A percentile compares a stretch with the other conserved stretches of the same genome.
These are phyloP conservation scores for Phaeolepiota aurea DNA, from an alignment of 768 basidiomycete genomes.

Conservation along the genomic window DNA sequence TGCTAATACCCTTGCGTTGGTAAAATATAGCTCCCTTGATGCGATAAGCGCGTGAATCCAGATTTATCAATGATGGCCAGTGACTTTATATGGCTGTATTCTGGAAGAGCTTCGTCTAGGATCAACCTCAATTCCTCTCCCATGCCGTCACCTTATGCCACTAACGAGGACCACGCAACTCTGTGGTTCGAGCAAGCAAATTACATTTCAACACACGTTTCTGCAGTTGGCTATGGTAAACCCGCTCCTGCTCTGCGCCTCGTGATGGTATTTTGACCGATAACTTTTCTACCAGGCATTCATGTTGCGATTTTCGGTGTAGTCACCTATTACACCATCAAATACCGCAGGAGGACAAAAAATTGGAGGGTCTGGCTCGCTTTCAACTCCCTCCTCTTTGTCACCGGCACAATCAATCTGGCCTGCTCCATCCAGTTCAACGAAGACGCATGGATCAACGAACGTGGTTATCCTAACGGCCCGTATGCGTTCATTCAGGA, in stretches of 20 bases:
- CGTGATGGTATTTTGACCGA: too few species aligned
- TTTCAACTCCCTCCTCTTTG: conserved; percentile 7
- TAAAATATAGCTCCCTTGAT: too few species aligned
- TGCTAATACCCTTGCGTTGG: too few species aligned
- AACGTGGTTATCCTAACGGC: conserved; percentile 22
- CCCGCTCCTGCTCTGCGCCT: neutral
- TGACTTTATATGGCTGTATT: too few species aligned
- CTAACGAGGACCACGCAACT: conserved; percentile 6
- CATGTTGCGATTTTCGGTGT: conserved; percentile 10
- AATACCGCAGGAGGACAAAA: neutral
- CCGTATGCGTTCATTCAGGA: conserved; percentile 20
- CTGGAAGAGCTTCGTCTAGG: too few species aligned
- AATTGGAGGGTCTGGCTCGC: conserved; percentile 3
- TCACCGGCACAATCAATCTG: conserved; percentile 10
- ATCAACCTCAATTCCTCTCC: too few species aligned
- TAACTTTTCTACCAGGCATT: conserved; percentile 9
- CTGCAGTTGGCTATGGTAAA: conserved; percentile 13
- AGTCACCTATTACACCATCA: conserved; percentile 5
- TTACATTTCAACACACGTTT: conserved; percentile 12
- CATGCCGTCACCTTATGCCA: conserved; percentile 11
- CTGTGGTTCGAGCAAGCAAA: conserved; percentile 15
- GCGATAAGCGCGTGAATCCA: too few species aligned
- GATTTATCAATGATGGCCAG: too few species aligned
- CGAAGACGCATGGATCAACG: conserved; percentile 21
- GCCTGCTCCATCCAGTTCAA: conserved; percentile 12